Percentiles rank a stretch among this genome's conserved stretches.
phyloP scores from a whole-genome alignment of 139 green algal genomes.

The Pleodorina starrii region DNA sequence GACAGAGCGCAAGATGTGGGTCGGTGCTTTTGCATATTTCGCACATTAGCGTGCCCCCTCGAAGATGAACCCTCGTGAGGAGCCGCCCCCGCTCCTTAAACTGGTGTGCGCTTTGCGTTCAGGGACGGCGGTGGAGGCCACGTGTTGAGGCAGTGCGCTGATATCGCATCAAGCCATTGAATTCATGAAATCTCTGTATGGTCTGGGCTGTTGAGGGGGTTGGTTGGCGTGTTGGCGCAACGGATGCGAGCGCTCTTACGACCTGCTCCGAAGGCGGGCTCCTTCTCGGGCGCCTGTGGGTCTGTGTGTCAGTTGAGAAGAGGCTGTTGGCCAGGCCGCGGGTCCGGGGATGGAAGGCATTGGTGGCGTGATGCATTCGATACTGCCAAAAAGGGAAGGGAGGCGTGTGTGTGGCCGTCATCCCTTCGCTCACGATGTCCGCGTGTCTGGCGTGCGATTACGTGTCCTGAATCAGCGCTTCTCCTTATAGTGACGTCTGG shows the following conservation, averaged over 20 bases:
- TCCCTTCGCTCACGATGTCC: not conserved
- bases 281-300: not conserved
- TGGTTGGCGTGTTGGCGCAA: not conserved
- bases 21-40: constrained; percentile 1
- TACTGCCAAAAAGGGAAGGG: not conserved
- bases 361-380: not conserved
- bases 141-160: constrained; percentile 7
- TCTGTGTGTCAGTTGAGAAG: no score
- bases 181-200: not conserved
- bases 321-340: not conserved
- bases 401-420: not conserved
- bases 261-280: not conserved
- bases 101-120: not conserved
- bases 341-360: not conserved
- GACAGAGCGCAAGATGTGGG: constrained; percentile 20
- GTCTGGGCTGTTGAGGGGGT: not conserved
- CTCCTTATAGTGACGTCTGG: not conserved
- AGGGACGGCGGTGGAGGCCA: not conserved
- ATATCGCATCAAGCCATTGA: constrained; percentile 5
- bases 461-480: not conserved
- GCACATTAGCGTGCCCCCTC: constrained; percentile 8
- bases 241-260: no score
- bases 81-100: not conserved
- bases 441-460: not conserved
- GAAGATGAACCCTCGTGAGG: constrained; percentile 14